These are phyloP conservation scores for Aspergillus egyptiacus DNA, from an alignment of 495 filamentous ascomycete species.

Conservation along the genomic window DNA sequence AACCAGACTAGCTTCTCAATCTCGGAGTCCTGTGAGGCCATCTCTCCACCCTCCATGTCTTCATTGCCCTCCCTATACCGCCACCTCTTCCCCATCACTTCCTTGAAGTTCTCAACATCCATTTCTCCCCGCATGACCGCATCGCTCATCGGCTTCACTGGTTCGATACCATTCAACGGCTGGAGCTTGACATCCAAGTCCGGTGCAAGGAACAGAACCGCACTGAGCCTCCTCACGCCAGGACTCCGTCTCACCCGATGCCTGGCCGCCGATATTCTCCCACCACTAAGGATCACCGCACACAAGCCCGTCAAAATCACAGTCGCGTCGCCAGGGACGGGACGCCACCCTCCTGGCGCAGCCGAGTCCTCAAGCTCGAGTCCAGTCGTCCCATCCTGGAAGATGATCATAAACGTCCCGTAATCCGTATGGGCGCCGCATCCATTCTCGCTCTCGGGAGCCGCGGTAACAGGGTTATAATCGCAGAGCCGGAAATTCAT, in stretches of 20 bases:
- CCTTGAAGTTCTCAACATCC: neutral
- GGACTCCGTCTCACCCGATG: neutral
- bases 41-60: neutral
- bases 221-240: neutral
- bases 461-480: neutral
- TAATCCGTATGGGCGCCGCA: constrained; percentile 4
- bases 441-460: neutral
- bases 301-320: neutral
- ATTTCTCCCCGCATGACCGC: neutral
- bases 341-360: neutral
- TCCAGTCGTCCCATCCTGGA: neutral
- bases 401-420: neutral
- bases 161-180: neutral
- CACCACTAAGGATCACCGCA: neutral
- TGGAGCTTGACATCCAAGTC: neutral
- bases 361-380: neutral
- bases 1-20: neutral
- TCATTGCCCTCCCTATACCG: constrained; percentile 2
- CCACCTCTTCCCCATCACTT: constrained; percentile 2
- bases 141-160: neutral
- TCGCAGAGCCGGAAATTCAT: neutral
- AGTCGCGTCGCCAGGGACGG: neutral
- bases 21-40: neutral
- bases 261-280: neutral
- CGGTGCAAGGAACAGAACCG: neutral